A percentile compares a stretch with the other conserved stretches of the same genome.
phyloP scores from a whole-genome alignment of 768 basidiomycete species.

The Suillus subalutaceus region DNA sequence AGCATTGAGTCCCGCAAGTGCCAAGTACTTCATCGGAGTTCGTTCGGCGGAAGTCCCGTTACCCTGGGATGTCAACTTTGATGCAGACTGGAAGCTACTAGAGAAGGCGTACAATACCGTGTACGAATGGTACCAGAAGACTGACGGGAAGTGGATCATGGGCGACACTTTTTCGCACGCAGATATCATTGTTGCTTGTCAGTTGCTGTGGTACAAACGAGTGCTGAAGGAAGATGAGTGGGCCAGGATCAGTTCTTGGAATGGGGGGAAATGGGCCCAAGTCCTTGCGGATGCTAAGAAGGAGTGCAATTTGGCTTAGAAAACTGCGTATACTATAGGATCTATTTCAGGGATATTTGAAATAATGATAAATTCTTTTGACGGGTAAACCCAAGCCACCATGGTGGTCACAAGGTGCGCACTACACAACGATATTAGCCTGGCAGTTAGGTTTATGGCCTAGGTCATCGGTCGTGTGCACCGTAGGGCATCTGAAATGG shows the following conservation, averaged over 20 bases:
- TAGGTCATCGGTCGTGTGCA: too few species aligned
- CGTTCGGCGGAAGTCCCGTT: conserved; percentile 36
- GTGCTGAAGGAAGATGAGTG: conserved; percentile 29
- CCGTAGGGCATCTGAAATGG: too few species aligned
- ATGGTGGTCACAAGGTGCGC: background rate
- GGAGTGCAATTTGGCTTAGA: conserved; percentile 26
- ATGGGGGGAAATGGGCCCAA: conserved; percentile 30
- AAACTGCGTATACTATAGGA: background rate
- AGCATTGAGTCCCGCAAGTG: conserved; percentile 38
- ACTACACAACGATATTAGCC: background rate
- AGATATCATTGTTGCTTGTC: conserved; percentile 11
- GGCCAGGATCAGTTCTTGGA: conserved; percentile 25
- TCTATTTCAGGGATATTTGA: background rate
- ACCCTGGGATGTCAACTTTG: conserved; percentile 39
- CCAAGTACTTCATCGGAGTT: conserved; percentile 40
- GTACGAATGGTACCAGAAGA: conserved; percentile 26
- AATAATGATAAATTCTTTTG: background rate
- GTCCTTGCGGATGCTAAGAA: conserved; percentile 27
- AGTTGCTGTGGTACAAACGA: conserved; percentile 21
- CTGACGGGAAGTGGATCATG: conserved; percentile 23
- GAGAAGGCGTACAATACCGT: conserved; percentile 19
- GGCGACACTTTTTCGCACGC: conserved; percentile 14
- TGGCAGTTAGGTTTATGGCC: too few species aligned
- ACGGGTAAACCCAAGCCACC: background rate
- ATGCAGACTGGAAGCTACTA: conserved; percentile 27